Base-by-base conservation (phyloP, 768 basidiomycete genomes). In the Inosperma sp. region DNA sequence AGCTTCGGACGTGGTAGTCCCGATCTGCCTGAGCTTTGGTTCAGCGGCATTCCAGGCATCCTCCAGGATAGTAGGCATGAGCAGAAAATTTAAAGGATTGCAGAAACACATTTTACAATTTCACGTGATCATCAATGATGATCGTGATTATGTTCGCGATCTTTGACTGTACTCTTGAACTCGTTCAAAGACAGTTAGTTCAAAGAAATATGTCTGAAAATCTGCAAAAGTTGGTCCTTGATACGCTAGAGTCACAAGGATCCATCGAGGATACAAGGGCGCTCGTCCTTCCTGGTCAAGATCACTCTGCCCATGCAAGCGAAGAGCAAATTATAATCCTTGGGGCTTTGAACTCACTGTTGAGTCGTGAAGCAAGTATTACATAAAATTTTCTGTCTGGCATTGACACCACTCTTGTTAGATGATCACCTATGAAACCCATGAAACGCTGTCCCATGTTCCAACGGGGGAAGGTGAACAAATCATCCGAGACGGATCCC, bases 291-390 rank as follows among this genome's bases (percentile, higher is more conserved):
- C 87, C 88, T 10, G 86, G 82, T 12, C 73, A 83, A 60, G 65
- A 71, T 21, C 65, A 72, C 19, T 73, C 77, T 30, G 84, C 87
- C 2, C 67, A 73, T 6, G 75, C 81, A 44, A 80, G 83, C 65
- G 90, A 93, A 63, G 81, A 79, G 50, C 95, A 97, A 74, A 84
- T 85, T 58, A 74, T 75, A 46, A 80, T 98, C 59, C 84, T 94
- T 40, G 92, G 91, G 56, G 93, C 90, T 2, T 74, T 99, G 59
- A 97, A 96, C 70, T 95, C 92, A 23, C 76, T 99, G 48, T 71
- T 79, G 13, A 88, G 86, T 65, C 86, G 88, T 62, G 90, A 96
- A 62, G 93, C 88, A 62, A 58, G 78, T 74, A 33, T 26, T 31
- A 26, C 10, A n/a, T 7, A 19, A 16, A 12, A 22, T 21, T 51